phyloP scores from a whole-genome alignment of 176 grass and related monocot genomes.

The Paspalum vaginatum region DNA sequence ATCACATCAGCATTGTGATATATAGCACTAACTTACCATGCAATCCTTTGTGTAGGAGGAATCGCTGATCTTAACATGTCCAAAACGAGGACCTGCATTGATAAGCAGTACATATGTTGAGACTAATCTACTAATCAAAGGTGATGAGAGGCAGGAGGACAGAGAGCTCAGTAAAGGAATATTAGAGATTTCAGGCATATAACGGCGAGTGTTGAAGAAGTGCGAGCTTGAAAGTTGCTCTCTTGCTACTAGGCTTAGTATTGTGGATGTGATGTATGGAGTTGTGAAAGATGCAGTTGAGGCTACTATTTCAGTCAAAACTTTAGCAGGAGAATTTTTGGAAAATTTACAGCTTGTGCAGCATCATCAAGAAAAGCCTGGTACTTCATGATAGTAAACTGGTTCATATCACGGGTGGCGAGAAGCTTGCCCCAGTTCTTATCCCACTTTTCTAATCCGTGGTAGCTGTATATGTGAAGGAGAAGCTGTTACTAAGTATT shows the following conservation, averaged over 20 bases:
- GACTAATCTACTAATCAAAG: background rate
- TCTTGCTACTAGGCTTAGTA: conserved; percentile 7
- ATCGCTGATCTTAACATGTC: conserved; percentile 3
- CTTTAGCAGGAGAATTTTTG: background rate
- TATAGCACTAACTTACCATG: background rate
- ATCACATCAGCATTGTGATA: too few relatives aligned
- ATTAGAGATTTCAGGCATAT: background rate
- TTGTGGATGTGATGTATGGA: background rate
- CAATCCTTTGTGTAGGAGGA: conserved; percentile 6
- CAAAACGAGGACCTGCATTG: background rate
- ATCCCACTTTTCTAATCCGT: background rate
- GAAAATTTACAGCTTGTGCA: background rate
- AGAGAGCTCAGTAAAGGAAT: conserved; percentile 9
- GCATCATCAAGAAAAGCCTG: background rate
- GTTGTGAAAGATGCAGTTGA: conserved; percentile 19
- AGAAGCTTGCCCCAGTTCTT: background rate
- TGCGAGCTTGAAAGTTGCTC: conserved; percentile 6
- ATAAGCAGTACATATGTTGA: background rate
- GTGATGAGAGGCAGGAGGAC: background rate
- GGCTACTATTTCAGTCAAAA: conserved; percentile 2
- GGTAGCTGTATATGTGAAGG: conserved; percentile 3
- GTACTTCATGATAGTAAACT: conserved; percentile 9
- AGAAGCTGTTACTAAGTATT: background rate
- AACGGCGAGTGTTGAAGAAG: background rate
- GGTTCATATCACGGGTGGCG: background rate